phyloP scores from a whole-genome alignment of 257 asterid genomes.

The Capsicum chinense region DNA sequence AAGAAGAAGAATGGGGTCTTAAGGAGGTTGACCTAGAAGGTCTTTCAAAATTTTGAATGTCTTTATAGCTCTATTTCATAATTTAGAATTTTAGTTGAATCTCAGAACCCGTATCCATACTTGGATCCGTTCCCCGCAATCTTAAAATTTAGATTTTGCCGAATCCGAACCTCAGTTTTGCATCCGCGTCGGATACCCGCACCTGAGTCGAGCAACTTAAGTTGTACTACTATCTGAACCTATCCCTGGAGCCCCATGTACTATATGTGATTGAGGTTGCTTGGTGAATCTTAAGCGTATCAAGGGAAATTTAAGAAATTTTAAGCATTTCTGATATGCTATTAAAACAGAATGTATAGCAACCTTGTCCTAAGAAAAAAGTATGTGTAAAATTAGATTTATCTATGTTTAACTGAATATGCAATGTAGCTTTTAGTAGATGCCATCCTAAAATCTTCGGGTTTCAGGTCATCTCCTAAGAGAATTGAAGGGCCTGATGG shows the following conservation, averaged over 20 bases:
- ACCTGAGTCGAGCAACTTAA: no score
- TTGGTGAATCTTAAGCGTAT: slow-evolving; percentile 6
- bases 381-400: not conserved
- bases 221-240: not conserved
- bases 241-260: not conserved
- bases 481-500: slow-evolving; percentile 93
- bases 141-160: no score
- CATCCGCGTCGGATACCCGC: no score
- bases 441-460: slow-evolving; percentile 37
- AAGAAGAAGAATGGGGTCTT: no score
- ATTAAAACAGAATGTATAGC: slow-evolving; percentile 10
- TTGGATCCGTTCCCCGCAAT: no score
- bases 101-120: no score
- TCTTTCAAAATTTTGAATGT: no score
- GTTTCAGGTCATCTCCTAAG: slow-evolving; percentile 84
- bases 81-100: no score
- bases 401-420: not conserved
- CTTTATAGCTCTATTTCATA: no score
- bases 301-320: not conserved
- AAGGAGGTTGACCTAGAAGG: no score
- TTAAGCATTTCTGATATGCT: not conserved
- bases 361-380: not conserved
- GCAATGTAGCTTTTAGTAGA: not conserved
- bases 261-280: not conserved
- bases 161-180: no score